A percentile compares a stretch with the other conserved stretches of the same genome.
These are phyloP conservation scores for Candida tallmaniae DNA, from an alignment of 805 yeast species.

Conservation along the genomic window DNA sequence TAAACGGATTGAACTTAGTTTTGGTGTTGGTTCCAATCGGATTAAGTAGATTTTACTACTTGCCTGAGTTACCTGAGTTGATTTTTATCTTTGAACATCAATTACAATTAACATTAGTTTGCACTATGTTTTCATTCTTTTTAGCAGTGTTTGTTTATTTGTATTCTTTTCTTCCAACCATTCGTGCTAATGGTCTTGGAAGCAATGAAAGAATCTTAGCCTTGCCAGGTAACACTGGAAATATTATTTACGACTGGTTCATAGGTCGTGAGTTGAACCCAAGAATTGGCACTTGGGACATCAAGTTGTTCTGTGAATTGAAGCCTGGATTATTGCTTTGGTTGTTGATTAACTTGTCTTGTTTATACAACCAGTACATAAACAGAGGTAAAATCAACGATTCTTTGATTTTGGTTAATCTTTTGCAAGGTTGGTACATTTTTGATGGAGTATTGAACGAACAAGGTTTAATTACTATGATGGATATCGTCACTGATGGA, in stretches of 20 bases:
- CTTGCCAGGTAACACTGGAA: constrained; percentile 80
- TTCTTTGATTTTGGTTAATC: constrained; percentile 64
- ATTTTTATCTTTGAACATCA: constrained; percentile 68
- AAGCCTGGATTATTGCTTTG: constrained; percentile 92
- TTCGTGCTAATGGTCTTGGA: constrained; percentile 44
- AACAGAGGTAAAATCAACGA: constrained; percentile 56
- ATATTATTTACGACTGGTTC: constrained; percentile 82
- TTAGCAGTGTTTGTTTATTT: constrained; percentile 64
- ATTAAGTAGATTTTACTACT: constrained; percentile 47
- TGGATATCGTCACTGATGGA: constrained; percentile 94
- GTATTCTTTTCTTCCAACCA: constrained; percentile 60
- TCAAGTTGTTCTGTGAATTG: constrained; percentile 88
- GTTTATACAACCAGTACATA: constrained; percentile 76
- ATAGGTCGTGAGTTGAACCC: constrained; percentile 97
- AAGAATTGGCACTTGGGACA: constrained; percentile 76
- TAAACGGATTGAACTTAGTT: constrained; percentile 70
- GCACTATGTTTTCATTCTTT: constrained; percentile 59
- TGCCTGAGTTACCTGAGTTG: constrained; percentile 64
- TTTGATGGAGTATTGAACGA: constrained; percentile 92
- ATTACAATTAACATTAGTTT: constrained; percentile 56
- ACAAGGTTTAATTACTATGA: constrained; percentile 86
- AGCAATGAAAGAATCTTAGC: constrained; percentile 73
- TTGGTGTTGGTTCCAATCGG: constrained; percentile 35
- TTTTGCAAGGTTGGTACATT: constrained; percentile 75
- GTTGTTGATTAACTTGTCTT: constrained; percentile 72